phyloP scores from a whole-genome alignment of 345 rosid genomes.

The Gossypium anomalum region DNA sequence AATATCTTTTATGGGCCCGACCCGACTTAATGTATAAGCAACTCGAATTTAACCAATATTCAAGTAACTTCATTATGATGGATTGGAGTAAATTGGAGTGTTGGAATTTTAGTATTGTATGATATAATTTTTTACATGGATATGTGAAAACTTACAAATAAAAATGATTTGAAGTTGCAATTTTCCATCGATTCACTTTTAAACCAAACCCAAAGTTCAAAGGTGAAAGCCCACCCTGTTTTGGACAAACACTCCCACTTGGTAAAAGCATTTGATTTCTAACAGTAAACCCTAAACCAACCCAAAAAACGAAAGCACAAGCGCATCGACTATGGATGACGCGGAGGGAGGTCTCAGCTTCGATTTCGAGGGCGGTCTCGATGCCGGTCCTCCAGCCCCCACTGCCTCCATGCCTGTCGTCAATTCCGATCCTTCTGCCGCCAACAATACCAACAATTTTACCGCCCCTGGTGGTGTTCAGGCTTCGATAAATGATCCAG shows the following conservation, averaged over 20 bases:
- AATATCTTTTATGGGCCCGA: no score
- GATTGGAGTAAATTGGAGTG: no score
- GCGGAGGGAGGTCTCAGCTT: constrained; percentile 89
- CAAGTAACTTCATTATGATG: no score
- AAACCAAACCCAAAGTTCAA: no score
- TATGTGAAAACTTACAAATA: no score
- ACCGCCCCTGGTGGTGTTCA: constrained; percentile 29
- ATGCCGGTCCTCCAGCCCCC: constrained; percentile 48
- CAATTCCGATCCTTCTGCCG: constrained; percentile 34
- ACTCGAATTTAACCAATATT: rapidly evolving
- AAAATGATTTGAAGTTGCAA: no score
- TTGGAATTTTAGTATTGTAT: no score
- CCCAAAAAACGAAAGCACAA: not conserved
- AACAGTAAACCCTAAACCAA: constrained; percentile 7
- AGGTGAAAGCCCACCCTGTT: no score
- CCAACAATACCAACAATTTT: constrained; percentile 16
- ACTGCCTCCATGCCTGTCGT: constrained; percentile 55
- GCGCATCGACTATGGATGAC: constrained; percentile 47
- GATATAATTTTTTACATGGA: no score
- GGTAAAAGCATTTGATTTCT: not conserved
- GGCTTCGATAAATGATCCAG: constrained; percentile 25
- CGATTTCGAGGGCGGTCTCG: constrained; percentile 97
- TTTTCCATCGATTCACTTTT: no score
- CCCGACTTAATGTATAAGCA: no score
- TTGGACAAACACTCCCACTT: no score